Evolutionary conservation across 768 basidiomycete genomes (phyloP), one percentile per base, ranked within the genome.

Genomic region (Agrocybe pediades): DNA sequence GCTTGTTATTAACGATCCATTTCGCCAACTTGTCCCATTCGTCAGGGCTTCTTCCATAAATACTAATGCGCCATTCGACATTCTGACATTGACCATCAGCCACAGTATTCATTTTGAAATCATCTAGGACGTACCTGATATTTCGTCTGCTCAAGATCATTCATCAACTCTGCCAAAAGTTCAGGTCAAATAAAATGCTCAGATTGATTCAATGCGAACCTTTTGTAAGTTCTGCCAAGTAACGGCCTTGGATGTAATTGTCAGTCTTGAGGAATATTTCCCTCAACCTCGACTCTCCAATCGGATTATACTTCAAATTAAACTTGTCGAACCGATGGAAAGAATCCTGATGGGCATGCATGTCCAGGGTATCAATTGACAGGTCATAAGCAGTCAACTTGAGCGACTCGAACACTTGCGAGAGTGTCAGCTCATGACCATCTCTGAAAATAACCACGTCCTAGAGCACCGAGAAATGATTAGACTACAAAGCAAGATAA

Each of bases 291-390:
- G 92, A 95, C 71, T 98, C 95, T 53, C 97, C 97, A 55, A 95
- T 93, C 0, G 95, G 95, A 62, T 97, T 97, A 69, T 98, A 98
- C 71, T 98, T 94, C 40, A 97, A 75, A 62, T 98, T 98, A 75
- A 98, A 98, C 66, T 96, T 94, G 74, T 97, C 97, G 65, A 97
- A 98, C 13, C 97, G 90, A 69, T 99, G 96, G 79, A 99, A 98
- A 1, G 95, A 92, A 65, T 97, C 95, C 58, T 92, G 89, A 69
- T 99, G 96, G 0, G 96, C 97, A 58, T 98, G 97, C 97, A 99
- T 99, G 66, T 99, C 97, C 36, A 99, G 82, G 2, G 97, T 99
- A 66, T 99, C 97, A 66, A 99, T 98, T 9, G 95, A 97, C 27
- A 99, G 81, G 61, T 99, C 97, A 68, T 99, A 99, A 1, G 97